Evolutionary conservation across 768 basidiomycete species (phyloP).

Genomic region (Amanita rubescens): DNA sequence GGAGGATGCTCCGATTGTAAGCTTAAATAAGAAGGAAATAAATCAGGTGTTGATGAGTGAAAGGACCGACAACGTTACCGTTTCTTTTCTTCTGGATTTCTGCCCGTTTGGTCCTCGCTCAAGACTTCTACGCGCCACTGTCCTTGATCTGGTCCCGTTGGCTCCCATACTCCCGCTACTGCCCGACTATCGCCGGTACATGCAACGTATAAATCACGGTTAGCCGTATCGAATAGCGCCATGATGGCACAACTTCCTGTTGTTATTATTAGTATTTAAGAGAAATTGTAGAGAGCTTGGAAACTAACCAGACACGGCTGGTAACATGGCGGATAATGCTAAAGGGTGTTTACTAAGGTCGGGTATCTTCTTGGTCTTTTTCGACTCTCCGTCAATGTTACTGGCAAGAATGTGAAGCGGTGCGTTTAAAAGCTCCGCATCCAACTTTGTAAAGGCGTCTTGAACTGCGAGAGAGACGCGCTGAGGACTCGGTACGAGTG

Average conservation of each 20-base stretch:
- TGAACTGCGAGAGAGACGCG: constrained; percentile 62
- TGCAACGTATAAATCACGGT: constrained; percentile 81
- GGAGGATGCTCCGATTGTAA: constrained; percentile 78
- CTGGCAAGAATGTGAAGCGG: constrained; percentile 67
- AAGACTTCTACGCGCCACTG: constrained; percentile 91
- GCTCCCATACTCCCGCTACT: constrained; percentile 89
- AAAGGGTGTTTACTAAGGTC: constrained; percentile 68
- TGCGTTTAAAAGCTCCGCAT: constrained; percentile 73
- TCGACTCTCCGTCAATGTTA: constrained; percentile 42
- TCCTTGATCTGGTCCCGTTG: constrained; percentile 53
- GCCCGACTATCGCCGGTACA: constrained; percentile 92
- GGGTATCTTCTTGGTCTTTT: constrained; percentile 46
- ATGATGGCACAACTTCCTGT: constrained; percentile 87
- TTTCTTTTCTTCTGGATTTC: constrained; percentile 76
- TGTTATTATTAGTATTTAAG: neutral
- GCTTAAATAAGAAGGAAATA: too few species aligned
- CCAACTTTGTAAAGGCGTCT: constrained; percentile 74
- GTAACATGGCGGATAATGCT: constrained; percentile 64
- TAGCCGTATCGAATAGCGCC: constrained; percentile 79
- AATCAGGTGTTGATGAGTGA: too few species aligned
- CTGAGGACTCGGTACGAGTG: constrained; percentile 35
- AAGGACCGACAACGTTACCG: constrained; percentile 42
- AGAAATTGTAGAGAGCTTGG: constrained; percentile 10
- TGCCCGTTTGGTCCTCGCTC: constrained; percentile 93
- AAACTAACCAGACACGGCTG: constrained; percentile 69